A percentile compares a stretch with the other conserved stretches of the same genome.
Evolutionary conservation across 2,329 filamentous ascomycete genomes (phyloP).

Genomic region (Fusarium tjaetaba): DNA sequence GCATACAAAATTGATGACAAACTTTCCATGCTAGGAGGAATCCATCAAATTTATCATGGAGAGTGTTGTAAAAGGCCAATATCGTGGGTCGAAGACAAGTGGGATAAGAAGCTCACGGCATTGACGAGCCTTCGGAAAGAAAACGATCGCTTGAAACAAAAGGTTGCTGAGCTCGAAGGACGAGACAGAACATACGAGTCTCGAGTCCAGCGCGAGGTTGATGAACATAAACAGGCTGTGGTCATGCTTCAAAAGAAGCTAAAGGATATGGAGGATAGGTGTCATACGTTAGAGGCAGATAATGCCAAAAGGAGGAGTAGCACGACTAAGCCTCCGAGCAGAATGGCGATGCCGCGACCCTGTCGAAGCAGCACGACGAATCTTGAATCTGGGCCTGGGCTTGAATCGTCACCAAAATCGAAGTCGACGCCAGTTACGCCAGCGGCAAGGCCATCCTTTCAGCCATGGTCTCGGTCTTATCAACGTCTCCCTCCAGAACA

Average conservation of each 20-base stretch:
- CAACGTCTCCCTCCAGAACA: conserved; percentile 26
- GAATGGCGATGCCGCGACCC: conserved; percentile 32
- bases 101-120: conserved; percentile 49
- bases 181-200: conserved; percentile 53
- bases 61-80: conserved; percentile 56
- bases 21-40: conserved; percentile 56
- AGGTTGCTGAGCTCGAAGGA: conserved; percentile 51
- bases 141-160: conserved; percentile 47
- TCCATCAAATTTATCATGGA: conserved; percentile 59
- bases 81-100: conserved; percentile 49
- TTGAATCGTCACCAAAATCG: conserved; percentile 35
- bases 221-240: conserved; percentile 47
- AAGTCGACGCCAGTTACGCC: conserved; percentile 41
- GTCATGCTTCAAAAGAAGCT: conserved; percentile 49
- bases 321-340: conserved; percentile 24
- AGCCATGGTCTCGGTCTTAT: conserved; percentile 29
- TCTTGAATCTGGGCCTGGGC: conserved; percentile 14
- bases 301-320: conserved; percentile 35
- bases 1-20: conserved; percentile 53
- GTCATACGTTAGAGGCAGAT: conserved; percentile 45
- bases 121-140: conserved; percentile 46
- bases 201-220: conserved; percentile 51
- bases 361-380: conserved; percentile 29
- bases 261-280: conserved; percentile 49
- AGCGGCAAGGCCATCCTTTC: conserved; percentile 29